A percentile compares a stretch with the other conserved stretches of the same genome.
These are phyloP conservation scores for Euphorbia corollata DNA, from an alignment of 441 rosid genomes.

Conservation along the genomic window DNA sequence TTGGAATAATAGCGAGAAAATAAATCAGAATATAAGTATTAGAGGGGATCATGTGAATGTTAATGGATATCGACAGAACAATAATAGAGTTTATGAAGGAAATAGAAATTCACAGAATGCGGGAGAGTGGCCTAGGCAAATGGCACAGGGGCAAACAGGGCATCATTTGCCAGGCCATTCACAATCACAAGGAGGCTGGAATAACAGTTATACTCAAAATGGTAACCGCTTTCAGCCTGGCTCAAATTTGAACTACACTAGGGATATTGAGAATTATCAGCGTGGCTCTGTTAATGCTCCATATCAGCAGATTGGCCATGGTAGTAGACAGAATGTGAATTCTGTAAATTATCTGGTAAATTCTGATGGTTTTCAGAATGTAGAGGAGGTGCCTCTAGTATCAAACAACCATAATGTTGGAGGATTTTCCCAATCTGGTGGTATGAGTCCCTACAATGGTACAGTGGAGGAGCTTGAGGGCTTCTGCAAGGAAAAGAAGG, in stretches of 20 bases:
- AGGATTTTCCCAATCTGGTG: conserved; percentile 21
- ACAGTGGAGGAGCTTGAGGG: conserved; percentile 42
- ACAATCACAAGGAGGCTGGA: conserved; percentile 8
- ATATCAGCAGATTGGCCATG: conserved; percentile 20
- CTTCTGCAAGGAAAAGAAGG: conserved; percentile 48
- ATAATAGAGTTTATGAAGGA: conserved; percentile 14
- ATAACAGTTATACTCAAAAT: conserved; percentile 17
- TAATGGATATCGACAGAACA: conserved; percentile 10
- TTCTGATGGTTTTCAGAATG: conserved; percentile 6
- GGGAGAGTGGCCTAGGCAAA: background rate
- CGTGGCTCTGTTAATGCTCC: conserved; percentile 11
- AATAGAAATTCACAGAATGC: background rate
- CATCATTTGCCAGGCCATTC: conserved; percentile 4
- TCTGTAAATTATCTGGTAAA: conserved; percentile 15
- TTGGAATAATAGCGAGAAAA: background rate
- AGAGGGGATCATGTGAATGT: conserved; percentile 18
- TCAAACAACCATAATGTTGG: conserved; percentile 9
- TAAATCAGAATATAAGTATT: conserved; percentile 20
- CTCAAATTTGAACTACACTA: conserved; percentile 1
- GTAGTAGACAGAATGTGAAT: conserved; percentile 16
- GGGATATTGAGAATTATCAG: conserved; percentile 17
- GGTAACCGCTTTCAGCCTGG: conserved; percentile 12
- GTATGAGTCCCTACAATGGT: conserved; percentile 10
- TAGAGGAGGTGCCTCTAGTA: conserved; percentile 10
- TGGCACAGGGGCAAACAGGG: background rate